phyloP scores from a whole-genome alignment of 2,329 filamentous ascomycete genomes.

The Cyanodermella asteris region DNA sequence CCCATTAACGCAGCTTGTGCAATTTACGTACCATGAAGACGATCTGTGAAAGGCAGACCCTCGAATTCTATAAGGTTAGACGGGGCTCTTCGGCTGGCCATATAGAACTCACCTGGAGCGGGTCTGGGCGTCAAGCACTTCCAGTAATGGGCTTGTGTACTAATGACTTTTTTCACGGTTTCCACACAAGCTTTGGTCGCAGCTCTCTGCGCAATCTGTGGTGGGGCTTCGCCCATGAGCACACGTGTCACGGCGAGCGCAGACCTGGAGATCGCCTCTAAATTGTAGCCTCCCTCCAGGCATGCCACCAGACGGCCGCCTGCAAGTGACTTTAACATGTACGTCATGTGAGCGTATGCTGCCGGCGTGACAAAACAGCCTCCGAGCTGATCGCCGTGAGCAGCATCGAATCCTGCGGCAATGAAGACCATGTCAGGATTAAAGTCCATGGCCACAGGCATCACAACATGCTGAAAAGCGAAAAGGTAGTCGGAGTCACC shows the following conservation, averaged over 20 bases:
- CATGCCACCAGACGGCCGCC: conserved; percentile 78
- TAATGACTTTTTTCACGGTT: conserved; percentile 34
- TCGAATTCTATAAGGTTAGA: too few relatives aligned
- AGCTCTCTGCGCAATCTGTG: conserved; percentile 26
- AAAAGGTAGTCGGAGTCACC: conserved; percentile 93
- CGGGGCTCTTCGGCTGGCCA: conserved; percentile 23
- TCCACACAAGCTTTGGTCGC: conserved; percentile 31
- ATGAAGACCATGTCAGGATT: conserved; percentile 83
- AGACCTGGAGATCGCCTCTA: conserved; percentile 77
- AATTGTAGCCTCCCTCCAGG: conserved; percentile 88
- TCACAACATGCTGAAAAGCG: conserved; percentile 85
- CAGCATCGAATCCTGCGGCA: conserved; percentile 88
- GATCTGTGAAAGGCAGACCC: too few relatives aligned
- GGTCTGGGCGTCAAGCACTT: conserved; percentile 44
- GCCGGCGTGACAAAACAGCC: conserved; percentile 78
- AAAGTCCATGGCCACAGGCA: conserved; percentile 90
- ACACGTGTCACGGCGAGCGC: conserved; percentile 79
- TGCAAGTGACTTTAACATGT: conserved; percentile 93
- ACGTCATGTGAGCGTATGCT: conserved; percentile 96
- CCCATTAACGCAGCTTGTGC: too few relatives aligned
- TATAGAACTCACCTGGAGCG: neutral
- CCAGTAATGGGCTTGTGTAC: conserved; percentile 51
- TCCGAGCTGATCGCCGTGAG: conserved; percentile 77
- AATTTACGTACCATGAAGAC: too few relatives aligned
- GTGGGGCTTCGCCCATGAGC: conserved; percentile 84